Percentiles rank a stretch among this genome's conserved stretches.
phyloP scores from a whole-genome alignment of 805 yeast genomes.

The Teunomyces pallodes region DNA sequence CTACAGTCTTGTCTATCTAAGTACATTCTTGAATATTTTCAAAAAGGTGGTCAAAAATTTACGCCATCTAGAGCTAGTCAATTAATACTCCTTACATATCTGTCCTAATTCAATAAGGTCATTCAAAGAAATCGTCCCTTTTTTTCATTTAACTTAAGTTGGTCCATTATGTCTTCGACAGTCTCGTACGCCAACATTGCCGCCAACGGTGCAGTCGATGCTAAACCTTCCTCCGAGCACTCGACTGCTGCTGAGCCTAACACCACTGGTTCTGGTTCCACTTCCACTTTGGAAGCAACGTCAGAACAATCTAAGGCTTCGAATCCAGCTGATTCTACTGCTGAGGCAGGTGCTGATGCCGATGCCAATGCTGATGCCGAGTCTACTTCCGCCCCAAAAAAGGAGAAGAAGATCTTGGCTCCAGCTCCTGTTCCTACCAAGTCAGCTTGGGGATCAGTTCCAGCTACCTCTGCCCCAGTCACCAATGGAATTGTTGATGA shows the following conservation, averaged over 20 bases:
- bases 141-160: neutral
- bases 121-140: neutral
- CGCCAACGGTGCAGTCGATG: conserved; percentile 29
- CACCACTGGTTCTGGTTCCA: conserved; percentile 6
- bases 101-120: neutral
- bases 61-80: neutral
- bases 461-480: conserved; percentile 11
- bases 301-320: conserved; percentile 7
- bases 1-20: neutral
- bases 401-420: conserved; percentile 35
- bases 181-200: conserved; percentile 44
- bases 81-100: neutral
- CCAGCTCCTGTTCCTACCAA: conserved; percentile 47
- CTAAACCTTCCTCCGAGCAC: conserved; percentile 7
- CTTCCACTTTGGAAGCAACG: conserved; percentile 5
- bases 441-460: conserved; percentile 40
- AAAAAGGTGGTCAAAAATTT: neutral
- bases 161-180: conserved; percentile 19
- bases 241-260: conserved; percentile 2
- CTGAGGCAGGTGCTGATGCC: conserved; percentile 8
- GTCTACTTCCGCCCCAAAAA: conserved; percentile 12
- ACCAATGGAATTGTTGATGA: conserved; percentile 32
- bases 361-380: conserved; percentile 7
- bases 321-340: conserved; percentile 4
- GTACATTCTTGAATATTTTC: neutral